Evolutionary conservation across 169 alveolate species (phyloP).

Genomic region (Plasmodium knowlesi): DNA sequence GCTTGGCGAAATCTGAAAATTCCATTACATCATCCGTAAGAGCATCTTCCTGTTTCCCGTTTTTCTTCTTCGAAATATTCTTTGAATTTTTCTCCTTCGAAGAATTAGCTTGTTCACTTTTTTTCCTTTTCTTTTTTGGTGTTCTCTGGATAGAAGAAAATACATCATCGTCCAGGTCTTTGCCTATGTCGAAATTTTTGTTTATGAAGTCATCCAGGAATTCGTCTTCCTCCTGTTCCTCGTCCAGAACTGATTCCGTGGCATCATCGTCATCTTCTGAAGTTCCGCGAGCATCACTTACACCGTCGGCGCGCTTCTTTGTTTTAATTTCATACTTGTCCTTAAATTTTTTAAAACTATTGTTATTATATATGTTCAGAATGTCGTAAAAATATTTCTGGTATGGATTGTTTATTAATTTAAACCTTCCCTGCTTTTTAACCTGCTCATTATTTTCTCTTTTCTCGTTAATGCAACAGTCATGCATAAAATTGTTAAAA

Average conservation of each 20-base stretch:
- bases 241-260: conserved; percentile 28
- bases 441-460: not conserved
- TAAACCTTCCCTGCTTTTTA: not conserved
- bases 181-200: conserved; percentile 54
- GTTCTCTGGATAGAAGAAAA: not conserved
- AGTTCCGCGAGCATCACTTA: not conserved
- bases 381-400: conserved; percentile 68
- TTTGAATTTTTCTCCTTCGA: conserved; percentile 6
- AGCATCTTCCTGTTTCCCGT: not conserved
- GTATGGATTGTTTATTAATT: conserved; percentile 38
- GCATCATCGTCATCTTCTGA: not conserved
- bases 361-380: conserved; percentile 31
- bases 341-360: conserved; percentile 63
- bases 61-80: not conserved
- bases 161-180: conserved; percentile 14
- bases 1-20: conserved; percentile 48
- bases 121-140: conserved; percentile 27
- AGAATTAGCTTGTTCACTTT: conserved; percentile 13
- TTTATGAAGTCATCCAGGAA: conserved; percentile 39
- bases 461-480: conserved; percentile 26
- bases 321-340: conserved; percentile 37
- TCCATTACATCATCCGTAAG: conserved; percentile 8
- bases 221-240: conserved; percentile 65
- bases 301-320: not conserved
- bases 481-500: conserved; percentile 51